Conservation (phyloP, 176 grass and related monocot species). For the Triticum urartu region DNA sequence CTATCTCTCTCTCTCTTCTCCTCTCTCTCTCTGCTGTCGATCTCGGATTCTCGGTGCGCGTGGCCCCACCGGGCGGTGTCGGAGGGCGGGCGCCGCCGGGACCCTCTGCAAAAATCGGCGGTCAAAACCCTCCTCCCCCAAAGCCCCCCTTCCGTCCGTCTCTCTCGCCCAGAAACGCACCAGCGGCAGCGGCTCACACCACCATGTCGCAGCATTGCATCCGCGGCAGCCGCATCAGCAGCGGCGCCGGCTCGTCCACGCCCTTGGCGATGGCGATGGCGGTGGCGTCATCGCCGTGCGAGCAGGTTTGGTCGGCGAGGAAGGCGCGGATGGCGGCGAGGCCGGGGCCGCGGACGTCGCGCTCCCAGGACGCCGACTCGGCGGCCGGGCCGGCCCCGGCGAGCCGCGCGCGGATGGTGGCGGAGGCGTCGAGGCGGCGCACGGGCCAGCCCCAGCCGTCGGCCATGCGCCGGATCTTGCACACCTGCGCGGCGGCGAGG, state of each 20-base stretch:
- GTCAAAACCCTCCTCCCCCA: conserved; percentile 28
- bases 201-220: conserved; percentile 52
- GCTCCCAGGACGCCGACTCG: conserved; percentile 47
- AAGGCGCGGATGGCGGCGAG: conserved; percentile 54
- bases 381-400: not conserved
- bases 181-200: conserved; percentile 20
- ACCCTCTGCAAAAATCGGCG: conserved; percentile 36
- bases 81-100: conserved; percentile 35
- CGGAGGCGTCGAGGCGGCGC: conserved; percentile 56
- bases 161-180: not conserved
- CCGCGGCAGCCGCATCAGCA: conserved; percentile 6
- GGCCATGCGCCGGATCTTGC: conserved; percentile 64
- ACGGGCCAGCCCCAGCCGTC: conserved; percentile 56
- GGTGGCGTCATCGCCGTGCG: not conserved
- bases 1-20: too few relatives aligned
- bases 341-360: conserved; percentile 49
- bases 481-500: conserved; percentile 58
- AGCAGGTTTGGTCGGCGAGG: not conserved
- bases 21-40: not conserved
- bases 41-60: not conserved
- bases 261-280: not conserved
- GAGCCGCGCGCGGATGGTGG: conserved; percentile 41
- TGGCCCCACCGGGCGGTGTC: conserved; percentile 33
- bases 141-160: not conserved
- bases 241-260: not conserved